Conservation (phyloP, 495 filamentous ascomycete genomes). For the Collariella sp. region DNA sequence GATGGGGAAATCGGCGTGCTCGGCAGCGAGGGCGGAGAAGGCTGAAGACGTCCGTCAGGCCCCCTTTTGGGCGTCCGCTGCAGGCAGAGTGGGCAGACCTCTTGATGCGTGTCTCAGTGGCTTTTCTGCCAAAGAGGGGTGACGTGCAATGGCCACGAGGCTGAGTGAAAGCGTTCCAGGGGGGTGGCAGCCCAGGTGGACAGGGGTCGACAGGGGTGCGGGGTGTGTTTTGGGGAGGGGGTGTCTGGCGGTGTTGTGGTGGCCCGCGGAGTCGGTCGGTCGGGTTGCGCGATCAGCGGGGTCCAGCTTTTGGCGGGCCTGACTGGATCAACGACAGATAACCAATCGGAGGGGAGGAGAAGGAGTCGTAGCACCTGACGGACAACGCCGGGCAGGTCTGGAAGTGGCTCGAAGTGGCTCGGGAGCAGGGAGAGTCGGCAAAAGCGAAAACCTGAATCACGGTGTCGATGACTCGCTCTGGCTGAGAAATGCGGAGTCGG, state of each 20-base stretch:
- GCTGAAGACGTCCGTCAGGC: slow-evolving; percentile 20
- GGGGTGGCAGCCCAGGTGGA: slow-evolving; percentile 26
- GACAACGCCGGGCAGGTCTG: slow-evolving; percentile 19
- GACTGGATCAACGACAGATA: slow-evolving; percentile 15
- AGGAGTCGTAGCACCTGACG: slow-evolving; percentile 12
- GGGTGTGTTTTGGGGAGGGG: slow-evolving; percentile 7
- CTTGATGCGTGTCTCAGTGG: slow-evolving; percentile 30
- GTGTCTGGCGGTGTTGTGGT: slow-evolving; percentile 13
- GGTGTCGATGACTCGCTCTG: slow-evolving; percentile 2
- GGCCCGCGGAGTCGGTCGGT: slow-evolving; percentile 25
- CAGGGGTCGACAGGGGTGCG: slow-evolving; percentile 12
- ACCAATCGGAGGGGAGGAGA: slow-evolving; percentile 12
- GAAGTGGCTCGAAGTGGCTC: slow-evolving; percentile 16
- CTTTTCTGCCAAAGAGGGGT: slow-evolving; percentile 20
- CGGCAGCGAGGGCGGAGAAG: slow-evolving; percentile 12
- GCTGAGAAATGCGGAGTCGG: slow-evolving; percentile 1
- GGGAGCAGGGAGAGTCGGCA: not conserved
- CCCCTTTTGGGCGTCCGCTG: slow-evolving; percentile 17
- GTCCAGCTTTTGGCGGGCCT: slow-evolving; percentile 19
- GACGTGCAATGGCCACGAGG: slow-evolving; percentile 31
- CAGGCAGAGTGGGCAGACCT: slow-evolving; percentile 18
- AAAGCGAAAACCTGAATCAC: not conserved
- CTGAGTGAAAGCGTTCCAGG: slow-evolving; percentile 28
- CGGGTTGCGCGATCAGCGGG: slow-evolving; percentile 23
- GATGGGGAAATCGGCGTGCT: slow-evolving; percentile 19